A percentile compares a stretch with the other conserved stretches of the same genome.
Conservation (phyloP, 2,329 filamentous ascomycete species). For the Fusarium piperis region DNA sequence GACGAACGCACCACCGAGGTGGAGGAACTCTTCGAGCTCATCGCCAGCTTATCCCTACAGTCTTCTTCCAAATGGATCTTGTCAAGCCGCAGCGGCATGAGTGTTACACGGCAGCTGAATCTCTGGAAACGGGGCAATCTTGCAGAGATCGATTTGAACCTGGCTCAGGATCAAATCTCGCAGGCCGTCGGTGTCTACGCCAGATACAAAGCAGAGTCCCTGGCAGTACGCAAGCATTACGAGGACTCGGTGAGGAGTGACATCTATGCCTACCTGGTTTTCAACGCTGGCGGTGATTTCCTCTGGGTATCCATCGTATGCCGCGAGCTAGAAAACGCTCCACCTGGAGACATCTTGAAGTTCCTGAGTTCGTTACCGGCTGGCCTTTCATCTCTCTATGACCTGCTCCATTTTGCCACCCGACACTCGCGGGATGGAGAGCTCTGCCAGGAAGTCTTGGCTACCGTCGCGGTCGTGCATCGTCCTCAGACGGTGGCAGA, state of each 20-base stretch:
- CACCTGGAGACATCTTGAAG: background rate
- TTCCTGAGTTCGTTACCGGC: background rate
- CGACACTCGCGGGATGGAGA: background rate
- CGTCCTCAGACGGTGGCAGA: background rate
- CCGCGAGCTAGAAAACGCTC: background rate
- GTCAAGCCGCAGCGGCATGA: background rate
- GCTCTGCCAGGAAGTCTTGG: background rate
- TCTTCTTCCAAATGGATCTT: too few species aligned
- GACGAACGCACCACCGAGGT: background rate
- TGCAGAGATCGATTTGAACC: background rate
- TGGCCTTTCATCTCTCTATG: background rate
- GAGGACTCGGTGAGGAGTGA: background rate
- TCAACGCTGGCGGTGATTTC: background rate
- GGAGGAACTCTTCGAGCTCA: too few species aligned
- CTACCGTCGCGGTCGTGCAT: background rate
- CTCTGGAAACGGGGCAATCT: too few species aligned
- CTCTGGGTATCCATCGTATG: background rate
- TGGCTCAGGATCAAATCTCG: background rate
- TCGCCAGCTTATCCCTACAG: too few species aligned
- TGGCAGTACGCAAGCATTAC: background rate
- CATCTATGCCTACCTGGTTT: background rate
- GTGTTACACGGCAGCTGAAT: too few species aligned
- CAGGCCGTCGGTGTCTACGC: background rate
- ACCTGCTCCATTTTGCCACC: background rate
- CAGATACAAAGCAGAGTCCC: background rate